Base-by-base conservation (phyloP, 345 rosid genomes). In the Hibiscus trionum region DNA sequence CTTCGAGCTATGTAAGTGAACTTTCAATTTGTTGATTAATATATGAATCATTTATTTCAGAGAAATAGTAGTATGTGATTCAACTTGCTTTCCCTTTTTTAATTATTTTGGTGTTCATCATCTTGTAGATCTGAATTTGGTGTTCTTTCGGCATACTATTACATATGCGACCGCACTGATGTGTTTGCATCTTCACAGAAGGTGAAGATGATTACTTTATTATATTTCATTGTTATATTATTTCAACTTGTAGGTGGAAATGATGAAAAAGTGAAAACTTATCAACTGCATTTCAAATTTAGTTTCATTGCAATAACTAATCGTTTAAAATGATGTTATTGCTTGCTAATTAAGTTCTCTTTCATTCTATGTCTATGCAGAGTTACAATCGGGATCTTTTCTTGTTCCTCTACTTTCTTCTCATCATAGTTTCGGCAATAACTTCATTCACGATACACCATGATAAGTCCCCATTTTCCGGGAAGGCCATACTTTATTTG, bases 101-200 rank as follows among this genome's bases (percentile, higher is more conserved):
- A 15, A 29, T 47, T 53, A 7, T 57, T 68, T 69, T 49, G 57
- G 53, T 47, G 11, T 71, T 15, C 81, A 33, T 62, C 33, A 16
- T 64, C 21, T 52, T 53, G 80, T 86, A 95, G 97, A 82, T 85
- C 92, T 37, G 99, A 95, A 78, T 88, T 90, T 46, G 86, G 86
- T 56, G 73, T 56, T 29, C 90, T 89, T 82, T 74, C 92, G 76
- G 83, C 73, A 0, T 95, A 92, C 74, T 89, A 81, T 77, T 95
- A 84, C 80, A 7, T 95, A 50, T 95, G 99, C 46, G 99, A 95
- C 73, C 97, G 99, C 11, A 92, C 96, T 16, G 93, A 95, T 86
- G 50, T 90, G 68, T 87, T 95, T 80, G 83, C 73, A 59, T 81
- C 97, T 15, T 81, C 97, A 4, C 87, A 78, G 73, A 95, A 95